Percentiles rank a stretch among this genome's conserved stretches.
Conservation (phyloP, 2,329 filamentous ascomycete genomes). For the Didymella arachidicola region DNA sequence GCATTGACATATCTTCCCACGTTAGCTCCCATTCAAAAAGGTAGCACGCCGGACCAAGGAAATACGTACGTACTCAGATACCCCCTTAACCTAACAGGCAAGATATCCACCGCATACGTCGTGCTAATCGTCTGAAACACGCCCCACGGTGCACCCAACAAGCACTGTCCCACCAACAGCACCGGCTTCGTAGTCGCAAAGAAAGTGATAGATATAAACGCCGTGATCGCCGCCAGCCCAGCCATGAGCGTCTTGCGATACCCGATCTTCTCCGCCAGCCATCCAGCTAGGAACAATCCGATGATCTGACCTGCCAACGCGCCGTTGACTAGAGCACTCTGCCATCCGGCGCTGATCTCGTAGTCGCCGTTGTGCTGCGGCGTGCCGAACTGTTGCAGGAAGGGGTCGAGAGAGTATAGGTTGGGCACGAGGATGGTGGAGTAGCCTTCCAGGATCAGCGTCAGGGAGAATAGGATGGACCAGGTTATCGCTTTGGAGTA, state of each 20-base stretch:
- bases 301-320: conserved; percentile 51
- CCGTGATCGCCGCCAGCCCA: conserved; percentile 17
- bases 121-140: conserved; percentile 52
- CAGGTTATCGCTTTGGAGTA: conserved; percentile 87
- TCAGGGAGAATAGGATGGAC: conserved; percentile 82
- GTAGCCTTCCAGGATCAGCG: conserved; percentile 88
- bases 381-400: conserved; percentile 48
- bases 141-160: conserved; percentile 50
- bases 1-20: conserved; percentile 37
- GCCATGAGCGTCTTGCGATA: conserved; percentile 28
- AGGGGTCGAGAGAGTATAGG: conserved; percentile 63
- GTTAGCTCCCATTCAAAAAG: not conserved
- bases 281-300: conserved; percentile 53
- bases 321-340: conserved; percentile 53
- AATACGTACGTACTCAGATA: conserved; percentile 59
- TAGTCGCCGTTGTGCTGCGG: conserved; percentile 33
- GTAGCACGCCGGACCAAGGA: not conserved
- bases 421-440: conserved; percentile 80
- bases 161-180: conserved; percentile 26
- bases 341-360: conserved; percentile 52
- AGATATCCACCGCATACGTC: conserved; percentile 63
- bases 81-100: conserved; percentile 70
- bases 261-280: conserved; percentile 51
- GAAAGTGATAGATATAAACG: conserved; percentile 27
- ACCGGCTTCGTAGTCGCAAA: conserved; percentile 24